Evolutionary conservation across 495 filamentous ascomycete species (phyloP).

Genomic region (Hyaloscypha variabilis): DNA sequence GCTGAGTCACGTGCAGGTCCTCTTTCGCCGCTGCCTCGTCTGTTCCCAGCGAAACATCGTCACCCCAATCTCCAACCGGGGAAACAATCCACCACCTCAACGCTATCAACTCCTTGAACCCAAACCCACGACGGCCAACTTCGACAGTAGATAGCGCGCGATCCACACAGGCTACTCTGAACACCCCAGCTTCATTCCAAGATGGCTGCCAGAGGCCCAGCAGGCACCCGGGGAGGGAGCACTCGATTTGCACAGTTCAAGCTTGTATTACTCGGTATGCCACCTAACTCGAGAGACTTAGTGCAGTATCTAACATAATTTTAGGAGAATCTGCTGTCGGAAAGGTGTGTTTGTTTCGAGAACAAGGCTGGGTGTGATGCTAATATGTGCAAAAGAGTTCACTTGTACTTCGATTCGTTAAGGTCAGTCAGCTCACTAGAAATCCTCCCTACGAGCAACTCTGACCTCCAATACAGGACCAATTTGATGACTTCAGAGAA

Average conservation of each 20-base stretch:
- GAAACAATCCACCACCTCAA: constrained; percentile 8
- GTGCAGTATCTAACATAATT: constrained; percentile 11
- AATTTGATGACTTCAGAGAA: constrained; percentile 99
- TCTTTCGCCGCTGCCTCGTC: constrained; percentile 2
- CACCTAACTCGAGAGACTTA: background rate
- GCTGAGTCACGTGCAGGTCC: constrained; percentile 16
- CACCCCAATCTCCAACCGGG: constrained; percentile 11
- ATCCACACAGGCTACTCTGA: background rate
- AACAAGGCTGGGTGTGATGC: constrained; percentile 23
- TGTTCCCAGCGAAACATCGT: constrained; percentile 20
- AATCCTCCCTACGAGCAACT: background rate
- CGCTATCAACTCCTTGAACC: background rate
- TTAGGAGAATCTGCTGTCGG: constrained; percentile 96
- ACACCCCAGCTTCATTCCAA: constrained; percentile 15
- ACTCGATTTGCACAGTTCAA: constrained; percentile 97
- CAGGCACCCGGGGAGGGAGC: constrained; percentile 71
- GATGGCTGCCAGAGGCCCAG: constrained; percentile 82
- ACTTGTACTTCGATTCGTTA: constrained; percentile 95
- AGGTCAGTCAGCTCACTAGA: constrained; percentile 56
- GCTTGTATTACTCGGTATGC: constrained; percentile 89
- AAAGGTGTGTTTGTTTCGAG: constrained; percentile 59
- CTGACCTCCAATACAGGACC: constrained; percentile 63
- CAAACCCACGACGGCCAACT: background rate
- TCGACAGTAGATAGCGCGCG: background rate
- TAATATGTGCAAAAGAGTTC: constrained; percentile 75